Base-by-base conservation (phyloP, 768 basidiomycete genomes). In the Favolaschia claudopus region DNA sequence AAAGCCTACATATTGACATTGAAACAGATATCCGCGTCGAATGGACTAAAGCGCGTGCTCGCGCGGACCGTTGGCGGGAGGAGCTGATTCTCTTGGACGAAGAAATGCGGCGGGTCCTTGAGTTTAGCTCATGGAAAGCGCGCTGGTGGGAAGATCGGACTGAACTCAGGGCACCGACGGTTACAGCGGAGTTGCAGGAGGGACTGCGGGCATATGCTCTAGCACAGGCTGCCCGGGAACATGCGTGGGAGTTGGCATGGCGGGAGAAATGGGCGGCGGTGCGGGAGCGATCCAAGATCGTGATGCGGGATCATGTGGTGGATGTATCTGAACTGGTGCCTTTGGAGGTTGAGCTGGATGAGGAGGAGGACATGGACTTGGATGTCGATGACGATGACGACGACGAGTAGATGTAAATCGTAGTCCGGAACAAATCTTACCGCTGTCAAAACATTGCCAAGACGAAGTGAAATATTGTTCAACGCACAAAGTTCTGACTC, bases 91-190 rank as follows among this genome's bases (percentile, higher is more conserved):
- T 71, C 1, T 39, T 71, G 4, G 48, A 50, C 1, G 71, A 74
- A 50, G 74, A 76, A 57, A 76, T 74, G 74, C 42, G 69, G 0
- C 61, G 69, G 0, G 45, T 59, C 1, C 19, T 68, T 0, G 40
- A 32, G 10, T 76, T 55, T 55, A 66, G 58, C 24, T 15, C 15
- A 13, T 60, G 59, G 58, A 57, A 56, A 37, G 49, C 58, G 0
- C 2, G 15, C 0, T 63, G 55, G 62, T 66, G 67, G 67, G 33
- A 45, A 1, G 14, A 38, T 10, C n/a, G 27, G 27, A 10, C 8
- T 4, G 24, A 7, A 2, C 17, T 37, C 5, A 22, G 53, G 6
- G n/a, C n/a, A n/a, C 15, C 24, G 0, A 33, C 25, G 12, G 55
- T 57, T 1, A 8, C 38, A 2, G 13, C 17, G 0, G 47, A 28